A percentile compares a stretch with the other conserved stretches of the same genome.
Evolutionary conservation across 805 yeast species (phyloP).

Genomic region (Pichia cephalocereana): DNA sequence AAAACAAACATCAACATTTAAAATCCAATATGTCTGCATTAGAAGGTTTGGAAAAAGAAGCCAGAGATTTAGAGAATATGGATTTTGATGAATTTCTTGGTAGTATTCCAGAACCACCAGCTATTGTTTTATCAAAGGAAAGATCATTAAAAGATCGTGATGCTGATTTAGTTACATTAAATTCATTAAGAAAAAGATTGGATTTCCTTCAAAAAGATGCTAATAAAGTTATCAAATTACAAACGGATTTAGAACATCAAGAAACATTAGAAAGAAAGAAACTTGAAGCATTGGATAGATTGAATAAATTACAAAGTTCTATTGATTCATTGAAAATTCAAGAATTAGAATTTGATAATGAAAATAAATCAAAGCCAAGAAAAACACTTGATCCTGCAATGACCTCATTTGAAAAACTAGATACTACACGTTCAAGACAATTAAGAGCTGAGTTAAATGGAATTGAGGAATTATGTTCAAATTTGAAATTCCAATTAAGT

Average conservation of each 20-base stretch:
- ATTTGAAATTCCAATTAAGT: constrained; percentile 20
- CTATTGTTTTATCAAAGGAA: not conserved
- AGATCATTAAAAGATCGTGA: constrained; percentile 19
- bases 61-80: constrained; percentile 76
- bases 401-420: constrained; percentile 1
- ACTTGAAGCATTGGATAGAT: constrained; percentile 58
- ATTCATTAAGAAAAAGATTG: constrained; percentile 45
- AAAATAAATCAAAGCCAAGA: not conserved
- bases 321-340: constrained; percentile 16
- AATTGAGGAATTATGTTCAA: constrained; percentile 20
- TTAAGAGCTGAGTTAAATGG: constrained; percentile 17
- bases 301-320: constrained; percentile 53
- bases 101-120: constrained; percentile 9
- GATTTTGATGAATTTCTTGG: constrained; percentile 53
- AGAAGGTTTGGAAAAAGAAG: constrained; percentile 59
- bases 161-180: constrained; percentile 49
- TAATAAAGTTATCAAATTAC: constrained; percentile 64
- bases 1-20: constrained; percentile 1
- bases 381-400: constrained; percentile 24
- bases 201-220: constrained; percentile 63
- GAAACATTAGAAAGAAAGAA: constrained; percentile 54
- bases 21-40: constrained; percentile 4
- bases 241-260: constrained; percentile 36
- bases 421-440: constrained; percentile 13
- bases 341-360: constrained; percentile 10